Evolutionary conservation across 1,284 basidiomycete species (phyloP), one percentile per base, ranked within the genome.

Genomic region (Fomitiporia mediterranea): DNA sequence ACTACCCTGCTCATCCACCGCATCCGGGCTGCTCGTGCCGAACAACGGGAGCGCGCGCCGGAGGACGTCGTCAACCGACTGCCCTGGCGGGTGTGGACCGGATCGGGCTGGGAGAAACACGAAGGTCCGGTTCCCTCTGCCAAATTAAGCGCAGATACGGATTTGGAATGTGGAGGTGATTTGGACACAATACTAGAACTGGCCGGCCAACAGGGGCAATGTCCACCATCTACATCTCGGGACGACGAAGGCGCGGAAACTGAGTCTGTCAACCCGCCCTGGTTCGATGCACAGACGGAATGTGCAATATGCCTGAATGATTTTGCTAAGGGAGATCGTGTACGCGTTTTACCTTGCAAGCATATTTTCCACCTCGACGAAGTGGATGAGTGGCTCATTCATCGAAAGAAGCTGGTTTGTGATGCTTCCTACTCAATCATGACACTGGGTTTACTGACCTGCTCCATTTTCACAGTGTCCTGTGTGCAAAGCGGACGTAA

Each of bases 251-350:
- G 60, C 35, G 66, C 66, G 19, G 40, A 44, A 28, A 66, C 64
- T 34, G 64, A 64, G 4, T 65, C 68, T 23, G 64, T 67, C 5
- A 69, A 74, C 27, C 80, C 81, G 53, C 79, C 84, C 4, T 91
- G 88, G 89, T 89, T 86, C 58, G 83, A 86, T 62, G 69, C 75
- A 4, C 88, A 91, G 64, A 65, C 74, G 43, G 91, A 96, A 67
- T 97, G 94, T 66, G 89, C 92, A 9, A 95, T 97, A 61, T 97
- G 94, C 68, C 77, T 97, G 61, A 88, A 81, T 61, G 83, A 87
- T 62, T 96, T 96, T 64, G 83, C 74, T 38, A 83, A 84, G 63
- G 92, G 92, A 1, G 94, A 97, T 67, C 79, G 83, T 60, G 91
- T 96, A 34, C 81, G 93, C 61, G 90, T 94, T 51, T 69, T 96